Evolutionary conservation across 2,329 filamentous ascomycete species (phyloP), one percentile per base, ranked within the genome.

Genomic region (Alternaria angustiovoidea): DNA sequence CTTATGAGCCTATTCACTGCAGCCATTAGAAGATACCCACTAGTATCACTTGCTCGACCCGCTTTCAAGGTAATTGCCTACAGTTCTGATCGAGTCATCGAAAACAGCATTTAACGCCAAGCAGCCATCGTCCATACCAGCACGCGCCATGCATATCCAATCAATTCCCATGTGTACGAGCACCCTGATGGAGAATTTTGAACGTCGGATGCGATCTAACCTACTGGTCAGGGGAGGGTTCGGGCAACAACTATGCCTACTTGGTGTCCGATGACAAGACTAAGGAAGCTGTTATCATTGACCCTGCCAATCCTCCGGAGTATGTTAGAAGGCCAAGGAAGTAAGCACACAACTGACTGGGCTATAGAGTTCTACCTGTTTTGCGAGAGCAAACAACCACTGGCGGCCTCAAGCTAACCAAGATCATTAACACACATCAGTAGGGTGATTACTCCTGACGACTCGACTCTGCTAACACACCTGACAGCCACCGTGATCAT

Each of bases 381-480:
- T 80, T 99, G 53, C 89, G 94, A 76, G 85, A 93, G 66, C 89
- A 91, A 61, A 89, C 92, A 6, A 81, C 88, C 7, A 80, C 88
- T 22, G 89, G 90, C 16, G 86, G 87, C 68, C 92, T 97, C 74
- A 94, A 96, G 70, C 81, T 99, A 63, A 93, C 86, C 24, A 91
- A 89, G 51, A 96, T 99, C 75, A 89, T 98, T 72, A 99, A 99
- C 76, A 99, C 95, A 2, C 95, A 99, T 75, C 94, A 98, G 94
- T 97, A 83, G 80, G 91, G 79, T 24, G 36, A 1, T 24, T 9
- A 8, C 16, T 26, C 5, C 16, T 22, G 20, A 7, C 9, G 8
- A 18, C 34, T 4, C 2, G 20, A 16, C 11, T 11, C 14, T n/a
- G 41, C 59, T 71, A 16, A 72, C 43, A 51, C 18, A 8, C 34